Evolutionary conservation across 257 asterid species (phyloP).

Genomic region (Solanum etuberosum): DNA sequence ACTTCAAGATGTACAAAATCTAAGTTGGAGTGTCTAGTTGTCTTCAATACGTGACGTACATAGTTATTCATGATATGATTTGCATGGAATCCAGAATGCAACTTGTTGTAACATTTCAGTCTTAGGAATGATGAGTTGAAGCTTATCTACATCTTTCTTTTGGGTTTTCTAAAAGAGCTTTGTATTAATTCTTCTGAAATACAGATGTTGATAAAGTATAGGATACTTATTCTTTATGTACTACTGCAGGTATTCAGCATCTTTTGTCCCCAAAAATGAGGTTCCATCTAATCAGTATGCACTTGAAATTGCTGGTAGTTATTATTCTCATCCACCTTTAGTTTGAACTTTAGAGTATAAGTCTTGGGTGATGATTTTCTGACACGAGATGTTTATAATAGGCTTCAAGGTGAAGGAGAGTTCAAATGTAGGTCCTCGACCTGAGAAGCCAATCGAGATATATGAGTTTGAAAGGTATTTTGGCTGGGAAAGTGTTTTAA

Average conservation of each 20-base stretch:
- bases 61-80: not conserved
- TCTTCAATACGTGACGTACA: not conserved
- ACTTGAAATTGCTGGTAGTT: conserved; percentile 68
- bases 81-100: not conserved
- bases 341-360: not conserved
- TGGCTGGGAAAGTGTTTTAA: not conserved
- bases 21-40: not conserved
- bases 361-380: not conserved
- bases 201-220: not conserved
- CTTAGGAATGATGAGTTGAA: not conserved
- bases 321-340: not conserved
- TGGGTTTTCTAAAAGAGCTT: not conserved
- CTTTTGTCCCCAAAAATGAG: conserved; percentile 54
- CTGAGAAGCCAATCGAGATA: conserved; percentile 85
- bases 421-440: conserved; percentile 83
- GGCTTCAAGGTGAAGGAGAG: conserved; percentile 84
- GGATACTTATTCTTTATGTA: not conserved
- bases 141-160: not conserved
- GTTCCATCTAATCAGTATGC: conserved; percentile 74
- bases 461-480: conserved; percentile 77
- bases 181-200: not conserved
- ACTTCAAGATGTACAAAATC: not conserved
- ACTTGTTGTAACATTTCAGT: not conserved
- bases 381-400: conserved; percentile 18
- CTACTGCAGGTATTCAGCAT: conserved; percentile 64